phyloP scores from a whole-genome alignment of 2,329 filamentous ascomycete species.

The Nigrograna mackinnonii region DNA sequence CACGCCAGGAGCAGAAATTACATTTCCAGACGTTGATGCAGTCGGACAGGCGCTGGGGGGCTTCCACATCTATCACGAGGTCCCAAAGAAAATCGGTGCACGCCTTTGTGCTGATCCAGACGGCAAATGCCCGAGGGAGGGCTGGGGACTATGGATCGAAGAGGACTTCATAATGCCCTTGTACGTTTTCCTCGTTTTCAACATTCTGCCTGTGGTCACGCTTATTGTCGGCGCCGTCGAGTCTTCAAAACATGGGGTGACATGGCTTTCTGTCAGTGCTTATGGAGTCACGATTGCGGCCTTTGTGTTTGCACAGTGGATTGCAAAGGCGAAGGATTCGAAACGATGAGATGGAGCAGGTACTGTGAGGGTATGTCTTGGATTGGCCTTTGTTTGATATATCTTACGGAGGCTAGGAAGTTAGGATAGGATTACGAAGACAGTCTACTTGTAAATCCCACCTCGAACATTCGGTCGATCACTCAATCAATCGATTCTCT shows the following conservation, averaged over 20 bases:
- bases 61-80: not conserved
- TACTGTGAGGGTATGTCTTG: too few species aligned
- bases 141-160: not conserved
- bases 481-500: too few species aligned
- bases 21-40: not conserved
- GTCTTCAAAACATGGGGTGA: not conserved
- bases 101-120: not conserved
- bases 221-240: not conserved
- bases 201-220: not conserved
- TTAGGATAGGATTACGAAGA: too few species aligned
- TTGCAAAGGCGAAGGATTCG: not conserved
- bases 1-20: too few species aligned
- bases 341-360: too few species aligned
- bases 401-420: too few species aligned
- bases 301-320: not conserved
- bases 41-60: not conserved
- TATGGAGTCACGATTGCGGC: not conserved
- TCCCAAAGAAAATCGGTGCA: not conserved
- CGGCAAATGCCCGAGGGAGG: not conserved
- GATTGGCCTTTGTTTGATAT: too few species aligned
- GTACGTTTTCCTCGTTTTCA: not conserved
- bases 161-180: not conserved
- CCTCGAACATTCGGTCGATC: too few species aligned
- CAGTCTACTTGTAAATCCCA: too few species aligned
- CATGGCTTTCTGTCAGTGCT: not conserved